phyloP scores from a whole-genome alignment of 163 green algal species.

The Scenedesmus sp. region DNA sequence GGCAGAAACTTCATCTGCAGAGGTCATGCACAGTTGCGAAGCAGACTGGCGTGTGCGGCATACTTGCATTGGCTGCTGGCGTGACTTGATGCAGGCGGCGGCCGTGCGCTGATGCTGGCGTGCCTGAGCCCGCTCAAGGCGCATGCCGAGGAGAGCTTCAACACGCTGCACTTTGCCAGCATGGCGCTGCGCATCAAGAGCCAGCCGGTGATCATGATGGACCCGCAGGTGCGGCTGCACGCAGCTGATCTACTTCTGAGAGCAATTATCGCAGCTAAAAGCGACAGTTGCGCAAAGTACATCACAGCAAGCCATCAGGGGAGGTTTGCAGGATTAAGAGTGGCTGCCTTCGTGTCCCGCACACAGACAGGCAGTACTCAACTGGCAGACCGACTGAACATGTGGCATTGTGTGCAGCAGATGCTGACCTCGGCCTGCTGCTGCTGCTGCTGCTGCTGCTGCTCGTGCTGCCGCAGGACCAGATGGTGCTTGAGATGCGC shows the following conservation, averaged over 20 bases:
- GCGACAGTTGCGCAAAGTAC: no score
- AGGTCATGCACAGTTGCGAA: no score
- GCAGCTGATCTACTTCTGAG: not conserved
- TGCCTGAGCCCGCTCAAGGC: constrained; percentile 78
- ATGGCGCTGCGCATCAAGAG: constrained; percentile 89
- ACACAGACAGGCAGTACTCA: no score
- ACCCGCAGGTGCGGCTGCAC: constrained; percentile 61
- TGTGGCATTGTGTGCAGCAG: not conserved
- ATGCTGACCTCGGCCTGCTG: not conserved
- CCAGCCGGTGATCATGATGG: constrained; percentile 72
- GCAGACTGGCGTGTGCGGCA: not conserved
- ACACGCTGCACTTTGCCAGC: constrained; percentile 90
- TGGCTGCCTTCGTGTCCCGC: no score
- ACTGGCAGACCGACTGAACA: no score
- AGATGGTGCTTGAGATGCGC: constrained; percentile 76
- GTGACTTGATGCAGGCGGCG: constrained; percentile 50
- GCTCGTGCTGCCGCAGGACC: constrained; percentile 56
- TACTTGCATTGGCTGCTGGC: not conserved
- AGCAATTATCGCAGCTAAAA: no score
- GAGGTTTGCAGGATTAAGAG: no score
- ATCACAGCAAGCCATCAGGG: no score
- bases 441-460: not conserved
- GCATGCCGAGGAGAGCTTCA: constrained; percentile 88
- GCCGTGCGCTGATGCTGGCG: constrained; percentile 91
- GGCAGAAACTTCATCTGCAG: no score